Evolutionary conservation across 2,329 filamentous ascomycete species (phyloP).

Genomic region (Pseudogymnoascus sp.): DNA sequence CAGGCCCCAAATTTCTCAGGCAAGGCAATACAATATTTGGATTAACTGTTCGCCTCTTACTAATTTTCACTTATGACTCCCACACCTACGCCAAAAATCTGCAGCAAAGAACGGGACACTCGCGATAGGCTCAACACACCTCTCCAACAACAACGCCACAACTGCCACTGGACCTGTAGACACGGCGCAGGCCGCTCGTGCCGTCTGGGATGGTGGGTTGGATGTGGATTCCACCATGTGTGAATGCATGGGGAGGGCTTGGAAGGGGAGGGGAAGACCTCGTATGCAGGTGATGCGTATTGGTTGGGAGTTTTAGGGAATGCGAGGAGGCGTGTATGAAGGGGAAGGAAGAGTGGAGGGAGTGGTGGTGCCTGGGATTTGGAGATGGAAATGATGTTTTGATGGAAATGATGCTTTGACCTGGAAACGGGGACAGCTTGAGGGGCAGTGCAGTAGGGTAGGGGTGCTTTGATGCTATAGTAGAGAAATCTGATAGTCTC

Average conservation of each 20-base stretch:
- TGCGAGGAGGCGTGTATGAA: not conserved
- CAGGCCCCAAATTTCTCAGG: not conserved
- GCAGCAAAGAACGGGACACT: not conserved
- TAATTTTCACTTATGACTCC: not conserved
- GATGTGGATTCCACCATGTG: not conserved
- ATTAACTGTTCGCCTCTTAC: not conserved
- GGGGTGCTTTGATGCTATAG: too few species aligned
- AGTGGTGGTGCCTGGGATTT: not conserved
- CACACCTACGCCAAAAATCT: too few species aligned
- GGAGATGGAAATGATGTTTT: not conserved
- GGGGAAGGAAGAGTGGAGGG: not conserved
- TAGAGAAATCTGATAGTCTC: too few species aligned
- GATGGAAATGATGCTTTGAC: not conserved
- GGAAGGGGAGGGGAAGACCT: not conserved
- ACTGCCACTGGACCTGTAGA: not conserved
- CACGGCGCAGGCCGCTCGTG: not conserved
- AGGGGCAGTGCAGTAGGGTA: too few species aligned
- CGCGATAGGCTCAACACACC: not conserved
- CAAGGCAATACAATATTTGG: not conserved
- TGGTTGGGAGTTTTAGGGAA: not conserved
- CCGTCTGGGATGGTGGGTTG: not conserved
- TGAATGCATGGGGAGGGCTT: too few species aligned
- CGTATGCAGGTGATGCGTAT: not conserved
- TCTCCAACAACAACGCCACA: not conserved
- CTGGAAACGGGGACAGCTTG: not conserved